Conservation (phyloP, 2,329 filamentous ascomycete species). For the Aspergillus jensenii region DNA sequence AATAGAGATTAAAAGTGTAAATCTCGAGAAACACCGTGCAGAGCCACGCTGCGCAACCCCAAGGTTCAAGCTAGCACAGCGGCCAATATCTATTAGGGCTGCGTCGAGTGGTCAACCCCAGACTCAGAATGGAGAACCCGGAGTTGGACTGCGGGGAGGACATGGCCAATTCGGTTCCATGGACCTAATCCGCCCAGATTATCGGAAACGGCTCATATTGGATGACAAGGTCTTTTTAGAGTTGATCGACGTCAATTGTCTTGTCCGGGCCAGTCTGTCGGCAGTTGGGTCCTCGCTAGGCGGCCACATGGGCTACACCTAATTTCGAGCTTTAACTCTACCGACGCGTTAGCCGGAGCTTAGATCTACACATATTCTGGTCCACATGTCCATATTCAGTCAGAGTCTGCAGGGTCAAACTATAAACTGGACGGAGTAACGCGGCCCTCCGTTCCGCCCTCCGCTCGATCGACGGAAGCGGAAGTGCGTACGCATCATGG, state of each 20-base stretch:
- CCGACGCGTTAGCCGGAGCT: neutral
- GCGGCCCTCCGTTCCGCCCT: neutral
- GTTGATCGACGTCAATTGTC: neutral
- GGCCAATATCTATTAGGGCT: neutral
- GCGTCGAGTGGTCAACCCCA: neutral
- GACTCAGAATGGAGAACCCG: neutral
- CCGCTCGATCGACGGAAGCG: neutral
- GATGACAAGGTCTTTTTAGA: neutral
- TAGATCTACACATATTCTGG: neutral
- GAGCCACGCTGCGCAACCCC: neutral
- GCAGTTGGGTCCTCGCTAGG: neutral
- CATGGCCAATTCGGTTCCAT: neutral
- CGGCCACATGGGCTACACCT: neutral
- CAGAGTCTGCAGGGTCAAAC: no score
- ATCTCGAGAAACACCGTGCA: neutral
- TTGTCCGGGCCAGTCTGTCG: neutral
- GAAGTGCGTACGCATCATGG: neutral
- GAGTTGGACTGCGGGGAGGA: neutral
- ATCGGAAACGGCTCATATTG: neutral
- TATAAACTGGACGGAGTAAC: neutral
- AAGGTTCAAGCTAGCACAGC: neutral
- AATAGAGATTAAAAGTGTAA: no score
- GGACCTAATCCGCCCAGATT: neutral
- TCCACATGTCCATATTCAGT: neutral
- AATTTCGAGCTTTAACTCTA: neutral